Base-by-base conservation (phyloP, 164 flowering plant genomes). In the Malania oleifera region DNA sequence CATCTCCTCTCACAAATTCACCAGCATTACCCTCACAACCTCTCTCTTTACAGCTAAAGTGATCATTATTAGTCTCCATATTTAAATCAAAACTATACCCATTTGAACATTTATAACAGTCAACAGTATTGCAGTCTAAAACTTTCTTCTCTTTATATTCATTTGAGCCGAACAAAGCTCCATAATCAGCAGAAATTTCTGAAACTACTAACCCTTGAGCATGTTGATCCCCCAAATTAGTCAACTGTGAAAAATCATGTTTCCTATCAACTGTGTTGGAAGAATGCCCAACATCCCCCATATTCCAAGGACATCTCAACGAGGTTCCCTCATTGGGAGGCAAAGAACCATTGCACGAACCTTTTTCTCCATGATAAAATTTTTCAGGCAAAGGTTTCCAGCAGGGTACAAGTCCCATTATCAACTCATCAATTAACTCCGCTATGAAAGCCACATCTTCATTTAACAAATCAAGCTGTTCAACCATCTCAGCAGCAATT, bases 401-500 rank as follows among this genome's bases (percentile, higher is more conserved):
- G 48, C 56, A 17, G 1, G 89, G 85, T 2, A 79, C 71, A 37
- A 85, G 65, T 61, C 73, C 75, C 56, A 57, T 39, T 28, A 87
- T 76, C 76, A 87, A 66, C 57, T 54, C 56, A 61, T 85, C 82
- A 39, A 90, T 82, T 58, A 87, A 70, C 72, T 76, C 86, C 13
- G 83, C 76, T 59, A 85, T 80, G 49, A 72, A 57, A 28, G 66
- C 52, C 57, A 81, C 79, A 62, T 83, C 87, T 40, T 85, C 74
- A 34, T 61, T 52, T 19, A 71, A 69, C 53, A 85, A 67, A 1
- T 78, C 76, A 31, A 87, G 82, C 52, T 84, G 82, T 52, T 85
- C 89, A 26, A 79, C 86, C 97, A 90, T 87, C 76, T 90, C 97
- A 57, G 69, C 60, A 19, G 87, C 86, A 3, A 90, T 77, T 26